Evolutionary conservation across 2,329 filamentous ascomycete species (phyloP).

Genomic region (Xylariaceae sp.): DNA sequence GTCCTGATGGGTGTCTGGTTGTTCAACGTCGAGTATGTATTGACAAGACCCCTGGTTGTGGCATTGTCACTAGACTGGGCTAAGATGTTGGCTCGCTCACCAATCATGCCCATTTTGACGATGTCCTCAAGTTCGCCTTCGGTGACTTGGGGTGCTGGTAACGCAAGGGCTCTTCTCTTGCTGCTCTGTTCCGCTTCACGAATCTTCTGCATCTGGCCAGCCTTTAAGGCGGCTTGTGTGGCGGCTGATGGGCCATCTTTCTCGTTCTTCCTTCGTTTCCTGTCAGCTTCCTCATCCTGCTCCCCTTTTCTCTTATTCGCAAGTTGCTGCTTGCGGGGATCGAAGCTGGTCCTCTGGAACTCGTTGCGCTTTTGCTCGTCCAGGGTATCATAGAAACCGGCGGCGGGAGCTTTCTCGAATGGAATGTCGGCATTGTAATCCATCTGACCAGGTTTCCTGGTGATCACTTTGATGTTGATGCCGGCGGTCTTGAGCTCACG

Average conservation of each 20-base stretch:
- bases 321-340: constrained; percentile 88
- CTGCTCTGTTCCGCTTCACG: constrained; percentile 96
- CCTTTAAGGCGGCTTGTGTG: constrained; percentile 84
- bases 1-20: constrained; percentile 86
- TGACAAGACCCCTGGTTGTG: constrained; percentile 79
- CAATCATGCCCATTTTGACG: constrained; percentile 96
- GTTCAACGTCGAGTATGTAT: constrained; percentile 80
- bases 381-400: constrained; percentile 89
- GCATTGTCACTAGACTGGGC: constrained; percentile 79
- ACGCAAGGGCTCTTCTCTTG: constrained; percentile 77
- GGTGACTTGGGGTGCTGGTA: constrained; percentile 88
- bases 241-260: constrained; percentile 77
- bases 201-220: constrained; percentile 90
- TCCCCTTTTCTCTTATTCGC: constrained; percentile 93
- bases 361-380: constrained; percentile 84
- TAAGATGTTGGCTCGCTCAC: constrained; percentile 76
- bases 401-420: constrained; percentile 86
- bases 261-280: constrained; percentile 85
- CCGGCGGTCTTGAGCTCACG: constrained; percentile 95
- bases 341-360: constrained; percentile 77
- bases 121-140: constrained; percentile 95
- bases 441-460: constrained; percentile 93
- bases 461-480: constrained; percentile 95
- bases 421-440: constrained; percentile 99
- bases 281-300: constrained; percentile 73